Evolutionary conservation across 2,329 filamentous ascomycete genomes (phyloP).

Genomic region (Calonectria fujianensis): DNA sequence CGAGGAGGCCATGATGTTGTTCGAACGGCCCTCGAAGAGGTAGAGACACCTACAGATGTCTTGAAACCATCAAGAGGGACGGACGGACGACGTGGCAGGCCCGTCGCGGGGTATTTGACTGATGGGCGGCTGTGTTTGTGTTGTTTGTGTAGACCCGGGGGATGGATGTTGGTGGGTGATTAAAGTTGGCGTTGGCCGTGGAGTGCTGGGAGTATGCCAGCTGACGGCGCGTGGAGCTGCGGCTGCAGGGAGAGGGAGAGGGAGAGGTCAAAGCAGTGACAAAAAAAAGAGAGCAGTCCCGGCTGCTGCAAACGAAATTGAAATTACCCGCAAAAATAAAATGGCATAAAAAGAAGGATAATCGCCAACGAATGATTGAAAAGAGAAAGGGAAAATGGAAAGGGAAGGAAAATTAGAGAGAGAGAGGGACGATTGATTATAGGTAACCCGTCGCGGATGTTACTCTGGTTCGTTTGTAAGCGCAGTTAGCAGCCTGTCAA

Average conservation of each 20-base stretch:
- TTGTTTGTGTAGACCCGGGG: conserved; percentile 47
- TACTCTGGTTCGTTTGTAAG: conserved; percentile 9
- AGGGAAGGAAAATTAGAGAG: neutral
- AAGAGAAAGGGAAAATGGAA: neutral
- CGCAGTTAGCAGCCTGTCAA: conserved; percentile 25
- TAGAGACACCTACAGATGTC: conserved; percentile 51
- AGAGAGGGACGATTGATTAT: conserved; percentile 3
- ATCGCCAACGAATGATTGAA: neutral
- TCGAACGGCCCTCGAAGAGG: conserved; percentile 50
- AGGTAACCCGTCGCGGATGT: neutral
- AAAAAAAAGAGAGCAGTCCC: conserved; percentile 49
- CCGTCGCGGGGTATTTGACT: conserved; percentile 49
- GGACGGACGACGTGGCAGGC: conserved; percentile 52
- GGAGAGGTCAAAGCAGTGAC: conserved; percentile 50
- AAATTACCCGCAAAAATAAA: conserved; percentile 41
- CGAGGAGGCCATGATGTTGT: conserved; percentile 65
- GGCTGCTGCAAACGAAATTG: conserved; percentile 54
- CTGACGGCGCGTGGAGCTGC: conserved; percentile 51
- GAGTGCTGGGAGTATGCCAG: conserved; percentile 35
- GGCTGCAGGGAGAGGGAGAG: conserved; percentile 49
- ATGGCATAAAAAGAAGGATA: conserved; percentile 31
- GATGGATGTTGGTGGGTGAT: conserved; percentile 44
- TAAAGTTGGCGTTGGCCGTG: conserved; percentile 50
- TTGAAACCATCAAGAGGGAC: conserved; percentile 56
- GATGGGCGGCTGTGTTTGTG: conserved; percentile 38